A percentile compares a stretch with the other conserved stretches of the same genome.
These are phyloP conservation scores for Sporobolomyces phaffii DNA, from an alignment of 768 basidiomycete genomes.

Conservation along the genomic window DNA sequence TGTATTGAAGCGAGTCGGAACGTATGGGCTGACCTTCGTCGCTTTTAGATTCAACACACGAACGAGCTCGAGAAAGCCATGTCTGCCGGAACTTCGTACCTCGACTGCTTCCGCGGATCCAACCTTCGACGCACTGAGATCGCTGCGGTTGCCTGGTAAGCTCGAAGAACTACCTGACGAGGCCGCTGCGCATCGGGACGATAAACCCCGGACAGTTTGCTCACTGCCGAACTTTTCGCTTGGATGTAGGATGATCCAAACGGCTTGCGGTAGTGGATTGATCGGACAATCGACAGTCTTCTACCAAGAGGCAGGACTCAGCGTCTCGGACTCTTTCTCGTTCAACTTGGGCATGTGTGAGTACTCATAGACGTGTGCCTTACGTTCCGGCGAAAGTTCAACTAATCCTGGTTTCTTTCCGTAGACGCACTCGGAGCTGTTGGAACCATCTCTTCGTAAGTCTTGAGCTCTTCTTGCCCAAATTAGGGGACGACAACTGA, in stretches of 20 bases:
- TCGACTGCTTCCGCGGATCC: conserved; percentile 47
- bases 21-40: no score
- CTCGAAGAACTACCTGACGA: no score
- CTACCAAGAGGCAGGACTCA: conserved; percentile 42
- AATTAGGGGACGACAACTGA: no score
- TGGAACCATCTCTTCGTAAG: conserved; percentile 46
- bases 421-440: conserved; percentile 44
- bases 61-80: conserved; percentile 31
- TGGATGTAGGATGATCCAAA: conserved; percentile 45
- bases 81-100: conserved; percentile 45
- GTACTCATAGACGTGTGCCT: no score
- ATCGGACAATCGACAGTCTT: conserved; percentile 8
- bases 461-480: no score
- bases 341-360: conserved; percentile 6
- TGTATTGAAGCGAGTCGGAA: no score
- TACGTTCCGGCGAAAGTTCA: no score
- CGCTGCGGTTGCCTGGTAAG: conserved; percentile 48
- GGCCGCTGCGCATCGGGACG: no score
- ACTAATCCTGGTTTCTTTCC: background rate
- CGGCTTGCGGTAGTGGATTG: conserved; percentile 39
- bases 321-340: conserved; percentile 35
- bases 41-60: conserved; percentile 10
- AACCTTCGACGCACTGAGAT: conserved; percentile 50
- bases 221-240: no score
- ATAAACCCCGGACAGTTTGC: no score